Evolutionary conservation across 2,329 filamentous ascomycete genomes (phyloP).

Genomic region (Fusarium zealandicum): DNA sequence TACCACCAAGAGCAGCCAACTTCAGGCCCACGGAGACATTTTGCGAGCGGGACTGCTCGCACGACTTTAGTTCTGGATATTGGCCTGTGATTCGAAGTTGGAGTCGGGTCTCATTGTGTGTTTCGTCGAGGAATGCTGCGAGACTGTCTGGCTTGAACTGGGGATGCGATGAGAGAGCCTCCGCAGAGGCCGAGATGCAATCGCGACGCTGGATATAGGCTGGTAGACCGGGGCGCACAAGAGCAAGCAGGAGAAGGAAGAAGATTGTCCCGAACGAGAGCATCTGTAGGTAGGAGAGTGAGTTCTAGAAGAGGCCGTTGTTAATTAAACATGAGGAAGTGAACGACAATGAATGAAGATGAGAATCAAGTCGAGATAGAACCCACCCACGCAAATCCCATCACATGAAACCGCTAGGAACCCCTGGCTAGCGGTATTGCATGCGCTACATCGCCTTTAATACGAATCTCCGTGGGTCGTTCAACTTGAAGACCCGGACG

Average conservation of each 20-base stretch:
- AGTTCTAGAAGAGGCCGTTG: background rate
- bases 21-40: slow-evolving; percentile 22
- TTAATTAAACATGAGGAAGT: slow-evolving; percentile 6
- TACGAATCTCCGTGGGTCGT: too few species aligned
- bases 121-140: slow-evolving; percentile 3
- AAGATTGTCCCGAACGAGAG: slow-evolving; percentile 2
- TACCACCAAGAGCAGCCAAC: slow-evolving; percentile 27
- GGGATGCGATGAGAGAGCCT: slow-evolving; percentile 9
- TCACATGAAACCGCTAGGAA: too few species aligned
- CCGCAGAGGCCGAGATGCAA: slow-evolving; percentile 13
- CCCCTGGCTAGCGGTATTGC: too few species aligned
- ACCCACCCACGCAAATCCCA: too few species aligned
- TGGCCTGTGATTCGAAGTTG: background rate
- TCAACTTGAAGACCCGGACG: too few species aligned
- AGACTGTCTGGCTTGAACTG: slow-evolving; percentile 10
- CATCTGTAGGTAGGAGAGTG: slow-evolving; percentile 1
- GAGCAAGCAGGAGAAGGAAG: slow-evolving; percentile 3
- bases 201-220: slow-evolving; percentile 28
- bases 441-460: too few species aligned
- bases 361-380: background rate
- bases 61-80: slow-evolving; percentile 6
- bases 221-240: slow-evolving; percentile 4
- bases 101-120: slow-evolving; percentile 11
- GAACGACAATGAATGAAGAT: background rate
- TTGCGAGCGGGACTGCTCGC: slow-evolving; percentile 5